Base-by-base conservation (phyloP, 805 yeast species). In the Pichia occidentalis region DNA sequence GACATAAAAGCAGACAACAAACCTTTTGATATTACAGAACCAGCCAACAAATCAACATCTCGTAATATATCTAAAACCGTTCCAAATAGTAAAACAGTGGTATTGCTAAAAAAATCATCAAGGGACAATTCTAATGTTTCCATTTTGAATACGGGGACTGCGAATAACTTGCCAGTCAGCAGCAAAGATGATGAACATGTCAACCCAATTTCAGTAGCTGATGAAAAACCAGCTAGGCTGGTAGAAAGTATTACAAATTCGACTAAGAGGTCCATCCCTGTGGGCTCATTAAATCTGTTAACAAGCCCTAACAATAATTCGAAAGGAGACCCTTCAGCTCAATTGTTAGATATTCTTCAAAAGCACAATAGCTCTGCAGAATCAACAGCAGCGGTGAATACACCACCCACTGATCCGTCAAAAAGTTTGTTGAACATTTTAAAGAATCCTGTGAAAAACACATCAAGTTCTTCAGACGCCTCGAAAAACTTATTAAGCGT, bases 11-110 rank as follows among this genome's bases (percentile, higher is more conserved):
- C 22, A 7, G 17, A 29, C 9, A 30, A 3, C 17, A 33, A 31
- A 34, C 22, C 22, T 16, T 9, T 43, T 9, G 48, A 43, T 30
- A 38, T 49, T 16, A 44, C 49, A 12, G 28, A 34, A 29, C 50
- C 48, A 13, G 49, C 53, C 3, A 39, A 39, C 21, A 25, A 28
- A 9, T 18, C 48, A 10, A 37, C 46, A 7, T 17, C 16, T 12
- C 28, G 39, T 16, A 43, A 41, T 19, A 34, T 42, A 4, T 18
- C 7, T 11, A 30, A 22, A 9, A 26, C 44, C 9, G 29, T 25
- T 5, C 7, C 34, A 10, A 17, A 8, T 17, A 29, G 31, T 14
- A 42, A 39, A 29, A 43, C 44, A 14, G 12, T 46, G 11, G 24
- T 29, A 4, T n/a, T 46, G 24, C 29, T 46, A 24, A 45, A 34